A percentile compares a stretch with the other conserved stretches of the same genome.
phyloP scores from a whole-genome alignment of 306 rosid species.

The Benincasa hispida region DNA sequence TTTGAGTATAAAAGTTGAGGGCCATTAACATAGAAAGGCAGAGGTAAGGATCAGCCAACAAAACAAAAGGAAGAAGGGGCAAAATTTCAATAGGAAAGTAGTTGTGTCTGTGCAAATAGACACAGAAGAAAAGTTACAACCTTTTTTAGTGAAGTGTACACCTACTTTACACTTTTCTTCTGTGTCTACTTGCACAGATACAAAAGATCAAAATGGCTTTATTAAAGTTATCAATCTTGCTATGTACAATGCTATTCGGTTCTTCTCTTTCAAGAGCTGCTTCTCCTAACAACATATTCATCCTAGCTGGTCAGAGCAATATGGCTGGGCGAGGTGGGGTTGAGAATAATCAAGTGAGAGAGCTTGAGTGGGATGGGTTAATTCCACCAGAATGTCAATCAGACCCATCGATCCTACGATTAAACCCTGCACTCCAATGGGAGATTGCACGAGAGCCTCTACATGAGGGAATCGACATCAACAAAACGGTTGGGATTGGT shows the following conservation, averaged over 20 bases:
- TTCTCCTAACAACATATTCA: not conserved
- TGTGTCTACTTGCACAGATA: not conserved
- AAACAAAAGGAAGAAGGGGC: too few relatives aligned
- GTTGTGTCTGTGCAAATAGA: not conserved
- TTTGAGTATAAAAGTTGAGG: too few relatives aligned
- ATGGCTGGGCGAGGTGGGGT: slow-evolving; percentile 7
- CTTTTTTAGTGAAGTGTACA: too few relatives aligned
- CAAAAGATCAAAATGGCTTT: not conserved
- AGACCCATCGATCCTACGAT: not conserved
- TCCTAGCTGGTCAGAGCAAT: not conserved
- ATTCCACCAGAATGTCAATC: not conserved
- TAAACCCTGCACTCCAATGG: not conserved
- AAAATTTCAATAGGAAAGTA: too few relatives aligned
- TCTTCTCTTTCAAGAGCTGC: too few relatives aligned
- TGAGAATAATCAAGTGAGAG: not conserved
- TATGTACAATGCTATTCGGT: not conserved
- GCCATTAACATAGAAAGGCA: too few relatives aligned
- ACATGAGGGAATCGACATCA: not conserved
- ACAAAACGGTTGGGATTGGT: not conserved
- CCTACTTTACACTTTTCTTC: not conserved
- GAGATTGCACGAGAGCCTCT: not conserved
- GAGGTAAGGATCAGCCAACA: too few relatives aligned
- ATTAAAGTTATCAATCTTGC: not conserved
- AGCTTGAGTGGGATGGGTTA: not conserved
- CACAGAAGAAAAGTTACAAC: not conserved